A percentile compares a stretch with the other conserved stretches of the same genome.
Conservation (phyloP, 2,329 filamentous ascomycete species). For the Dactylellina sp. region DNA sequence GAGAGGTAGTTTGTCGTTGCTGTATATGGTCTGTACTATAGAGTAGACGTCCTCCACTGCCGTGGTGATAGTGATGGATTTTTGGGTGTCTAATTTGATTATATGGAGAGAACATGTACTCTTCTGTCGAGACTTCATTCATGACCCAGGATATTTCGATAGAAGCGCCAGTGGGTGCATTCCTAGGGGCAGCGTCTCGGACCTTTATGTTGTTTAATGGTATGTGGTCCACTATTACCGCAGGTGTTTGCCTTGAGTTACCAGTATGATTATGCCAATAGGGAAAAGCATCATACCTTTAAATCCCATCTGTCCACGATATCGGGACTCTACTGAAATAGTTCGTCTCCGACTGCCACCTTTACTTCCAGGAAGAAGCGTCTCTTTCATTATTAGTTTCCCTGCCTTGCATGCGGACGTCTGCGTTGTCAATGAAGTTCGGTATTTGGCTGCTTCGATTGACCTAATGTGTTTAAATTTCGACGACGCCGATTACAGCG, state of each 20-base stretch:
- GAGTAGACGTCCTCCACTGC: constrained; percentile 18
- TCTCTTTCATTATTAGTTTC: constrained; percentile 24
- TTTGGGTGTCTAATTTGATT: constrained; percentile 5
- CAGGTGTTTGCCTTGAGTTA: neutral
- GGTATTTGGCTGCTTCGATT: constrained; percentile 30
- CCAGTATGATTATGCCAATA: neutral
- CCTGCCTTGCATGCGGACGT: constrained; percentile 15
- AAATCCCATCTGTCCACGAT: constrained; percentile 31
- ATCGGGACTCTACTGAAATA: constrained; percentile 26
- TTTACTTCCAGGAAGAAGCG: constrained; percentile 16
- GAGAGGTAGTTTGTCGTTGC: constrained; percentile 3
- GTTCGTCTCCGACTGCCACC: constrained; percentile 29
- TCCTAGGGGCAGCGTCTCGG: constrained; percentile 18
- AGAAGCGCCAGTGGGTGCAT: constrained; percentile 13
- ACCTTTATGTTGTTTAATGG: constrained; percentile 30
- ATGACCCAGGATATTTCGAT: constrained; percentile 37
- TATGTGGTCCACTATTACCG: constrained; percentile 34
- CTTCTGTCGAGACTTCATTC: neutral
- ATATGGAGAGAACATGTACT: constrained; percentile 37
- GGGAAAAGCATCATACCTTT: constrained; percentile 1
- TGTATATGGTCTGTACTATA: constrained; percentile 16
- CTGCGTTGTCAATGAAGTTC: constrained; percentile 14
- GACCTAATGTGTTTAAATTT: too few species aligned
- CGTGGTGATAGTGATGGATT: constrained; percentile 44
- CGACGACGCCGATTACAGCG: too few species aligned